These are phyloP conservation scores for Neckera pumila DNA, from an alignment of 225 moss, liverwort and hornwort genomes.

Conservation along the genomic window DNA sequence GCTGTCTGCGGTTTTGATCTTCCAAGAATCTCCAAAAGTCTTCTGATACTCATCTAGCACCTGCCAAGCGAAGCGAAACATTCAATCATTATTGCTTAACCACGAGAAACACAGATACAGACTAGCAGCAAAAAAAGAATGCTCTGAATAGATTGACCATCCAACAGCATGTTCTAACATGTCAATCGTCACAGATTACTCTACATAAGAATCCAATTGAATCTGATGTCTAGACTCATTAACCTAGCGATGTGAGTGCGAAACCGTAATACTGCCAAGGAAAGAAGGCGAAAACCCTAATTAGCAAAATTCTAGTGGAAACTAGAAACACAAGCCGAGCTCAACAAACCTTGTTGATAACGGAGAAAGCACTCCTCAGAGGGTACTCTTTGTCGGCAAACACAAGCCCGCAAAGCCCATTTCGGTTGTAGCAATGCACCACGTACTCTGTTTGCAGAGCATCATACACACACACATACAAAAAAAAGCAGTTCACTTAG, in stretches of 20 bases:
- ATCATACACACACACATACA: background rate
- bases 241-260: background rate
- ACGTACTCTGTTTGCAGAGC: slow-evolving; percentile 66
- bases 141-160: background rate
- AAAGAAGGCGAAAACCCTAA: background rate
- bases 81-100: background rate
- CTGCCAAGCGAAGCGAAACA: slow-evolving; percentile 18
- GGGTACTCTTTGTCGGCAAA: slow-evolving; percentile 96
- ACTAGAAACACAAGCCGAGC: background rate
- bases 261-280: background rate
- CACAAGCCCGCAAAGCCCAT: slow-evolving; percentile 80
- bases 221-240: background rate
- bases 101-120: background rate
- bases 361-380: slow-evolving; percentile 86
- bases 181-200: background rate
- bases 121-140: background rate
- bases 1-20: slow-evolving; percentile 58
- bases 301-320: background rate
- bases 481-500: background rate
- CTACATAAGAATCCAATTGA: background rate
- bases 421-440: slow-evolving; percentile 97
- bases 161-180: background rate
- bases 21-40: slow-evolving; percentile 87
- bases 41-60: slow-evolving; percentile 89
- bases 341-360: slow-evolving; percentile 80